These are phyloP conservation scores for Melanomma pulvis-pyrius DNA, from an alignment of 495 filamentous ascomycete species.

Conservation along the genomic window DNA sequence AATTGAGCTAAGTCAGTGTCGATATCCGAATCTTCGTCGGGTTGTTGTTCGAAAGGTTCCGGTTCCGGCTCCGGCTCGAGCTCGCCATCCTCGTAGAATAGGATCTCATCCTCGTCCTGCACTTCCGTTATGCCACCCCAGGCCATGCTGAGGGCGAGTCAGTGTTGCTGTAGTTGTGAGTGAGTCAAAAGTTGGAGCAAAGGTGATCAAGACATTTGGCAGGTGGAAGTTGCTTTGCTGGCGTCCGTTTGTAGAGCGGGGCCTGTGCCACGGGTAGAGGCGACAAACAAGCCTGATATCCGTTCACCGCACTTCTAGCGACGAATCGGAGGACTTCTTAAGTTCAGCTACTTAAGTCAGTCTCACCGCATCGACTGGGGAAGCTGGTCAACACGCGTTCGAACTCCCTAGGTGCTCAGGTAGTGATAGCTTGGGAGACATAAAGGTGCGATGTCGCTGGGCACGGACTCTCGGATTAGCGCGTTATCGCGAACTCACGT, in stretches of 20 bases:
- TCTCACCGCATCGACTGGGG: too few species aligned
- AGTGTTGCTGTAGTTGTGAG: neutral
- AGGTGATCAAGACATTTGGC: neutral
- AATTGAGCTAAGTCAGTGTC: conserved; percentile 12
- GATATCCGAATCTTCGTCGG: conserved; percentile 14
- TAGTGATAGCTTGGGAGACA: too few species aligned
- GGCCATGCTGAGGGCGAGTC: neutral
- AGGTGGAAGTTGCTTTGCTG: neutral
- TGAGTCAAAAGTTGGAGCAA: neutral
- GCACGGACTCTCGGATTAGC: neutral
- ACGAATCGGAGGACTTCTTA: neutral
- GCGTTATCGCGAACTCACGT: conserved; percentile 1
- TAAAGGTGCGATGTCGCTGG: neutral
- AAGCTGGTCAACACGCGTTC: too few species aligned
- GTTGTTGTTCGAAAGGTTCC: neutral
- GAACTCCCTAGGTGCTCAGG: too few species aligned
- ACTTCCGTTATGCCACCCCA: neutral
- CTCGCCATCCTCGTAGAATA: neutral
- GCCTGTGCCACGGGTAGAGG: neutral
- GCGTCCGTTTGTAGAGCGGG: neutral
- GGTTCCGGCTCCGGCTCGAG: neutral
- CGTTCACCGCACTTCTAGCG: neutral
- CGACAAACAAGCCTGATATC: neutral
- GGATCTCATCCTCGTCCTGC: neutral
- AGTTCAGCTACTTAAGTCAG: neutral